A percentile compares a stretch with the other conserved stretches of the same genome.
phyloP scores from a whole-genome alignment of 768 basidiomycete genomes.

The Chlorophyllum brunneum region DNA sequence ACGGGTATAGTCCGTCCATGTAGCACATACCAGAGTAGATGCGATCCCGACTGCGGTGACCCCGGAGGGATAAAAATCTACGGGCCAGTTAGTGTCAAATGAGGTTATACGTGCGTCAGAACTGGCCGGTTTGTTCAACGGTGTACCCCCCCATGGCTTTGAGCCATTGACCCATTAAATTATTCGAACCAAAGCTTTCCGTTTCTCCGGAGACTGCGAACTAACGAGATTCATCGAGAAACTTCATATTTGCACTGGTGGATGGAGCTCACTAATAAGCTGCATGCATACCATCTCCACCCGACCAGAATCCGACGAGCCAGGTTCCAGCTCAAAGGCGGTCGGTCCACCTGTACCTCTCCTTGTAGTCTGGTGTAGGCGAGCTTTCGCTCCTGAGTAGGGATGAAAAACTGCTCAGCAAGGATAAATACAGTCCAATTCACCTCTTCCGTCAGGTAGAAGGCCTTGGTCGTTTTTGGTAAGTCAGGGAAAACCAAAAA shows the following conservation, averaged over 20 bases:
- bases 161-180: conserved; percentile 72
- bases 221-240: conserved; percentile 24
- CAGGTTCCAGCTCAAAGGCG: conserved; percentile 43
- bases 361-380: conserved; percentile 45
- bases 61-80: conserved; percentile 53
- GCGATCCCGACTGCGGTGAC: conserved; percentile 61
- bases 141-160: conserved; percentile 58
- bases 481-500: conserved; percentile 72
- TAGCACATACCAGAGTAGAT: conserved; percentile 59
- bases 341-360: conserved; percentile 36
- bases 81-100: neutral
- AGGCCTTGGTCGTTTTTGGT: conserved; percentile 58
- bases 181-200: conserved; percentile 67
- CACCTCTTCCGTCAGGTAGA: conserved; percentile 60
- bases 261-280: conserved; percentile 45
- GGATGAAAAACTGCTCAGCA: neutral
- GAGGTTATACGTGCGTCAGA: neutral
- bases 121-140: conserved; percentile 55
- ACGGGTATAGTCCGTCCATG: conserved; percentile 57
- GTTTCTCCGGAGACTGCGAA: conserved; percentile 66
- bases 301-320: conserved; percentile 46
- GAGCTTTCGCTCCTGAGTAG: conserved; percentile 47
- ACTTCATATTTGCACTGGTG: neutral
- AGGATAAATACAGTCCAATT: neutral
- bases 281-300: conserved; percentile 71